Evolutionary conservation across 1,284 basidiomycete species (phyloP).

Genomic region (Cryptococcus deneoformans): DNA sequence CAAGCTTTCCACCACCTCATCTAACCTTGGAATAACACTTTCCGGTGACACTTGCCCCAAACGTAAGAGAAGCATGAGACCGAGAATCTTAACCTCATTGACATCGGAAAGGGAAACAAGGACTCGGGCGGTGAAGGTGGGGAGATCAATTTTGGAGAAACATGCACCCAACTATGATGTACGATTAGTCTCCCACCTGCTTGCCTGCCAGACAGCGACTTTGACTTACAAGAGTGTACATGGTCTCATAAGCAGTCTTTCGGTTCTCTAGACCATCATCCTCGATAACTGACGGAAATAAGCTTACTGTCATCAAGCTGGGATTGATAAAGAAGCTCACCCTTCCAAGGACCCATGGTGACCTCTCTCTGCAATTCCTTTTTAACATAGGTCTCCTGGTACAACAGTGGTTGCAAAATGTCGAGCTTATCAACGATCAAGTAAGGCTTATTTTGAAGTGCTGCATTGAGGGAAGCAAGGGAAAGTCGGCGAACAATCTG

Average conservation of each 20-base stretch:
- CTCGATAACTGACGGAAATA: slow-evolving; percentile 30
- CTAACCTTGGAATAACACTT: slow-evolving; percentile 76
- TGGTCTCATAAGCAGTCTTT: slow-evolving; percentile 95
- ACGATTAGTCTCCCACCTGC: no score
- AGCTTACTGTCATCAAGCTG: background rate
- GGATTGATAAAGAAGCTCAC: slow-evolving; percentile 37
- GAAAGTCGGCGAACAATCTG: slow-evolving; percentile 84
- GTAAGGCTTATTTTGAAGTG: slow-evolving; percentile 89
- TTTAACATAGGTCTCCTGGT: slow-evolving; percentile 79
- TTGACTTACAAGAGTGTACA: slow-evolving; percentile 75
- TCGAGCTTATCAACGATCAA: slow-evolving; percentile 81
- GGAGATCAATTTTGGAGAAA: slow-evolving; percentile 76
- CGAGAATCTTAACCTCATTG: slow-evolving; percentile 96
- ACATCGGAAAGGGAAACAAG: slow-evolving; percentile 84
- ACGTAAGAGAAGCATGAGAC: slow-evolving; percentile 91
- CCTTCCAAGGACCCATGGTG: slow-evolving; percentile 98
- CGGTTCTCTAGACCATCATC: slow-evolving; percentile 53
- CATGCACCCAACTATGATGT: slow-evolving; percentile 57
- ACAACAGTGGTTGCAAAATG: slow-evolving; percentile 74
- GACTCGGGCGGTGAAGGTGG: slow-evolving; percentile 78
- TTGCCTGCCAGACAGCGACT: no score
- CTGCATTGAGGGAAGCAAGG: slow-evolving; percentile 86
- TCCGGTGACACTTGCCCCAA: slow-evolving; percentile 80
- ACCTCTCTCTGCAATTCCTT: slow-evolving; percentile 87
- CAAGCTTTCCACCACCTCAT: slow-evolving; percentile 77